These are phyloP conservation scores for Strigomonas oncopelti DNA, from an alignment of 208 protist genomes.

Conservation along the genomic window DNA sequence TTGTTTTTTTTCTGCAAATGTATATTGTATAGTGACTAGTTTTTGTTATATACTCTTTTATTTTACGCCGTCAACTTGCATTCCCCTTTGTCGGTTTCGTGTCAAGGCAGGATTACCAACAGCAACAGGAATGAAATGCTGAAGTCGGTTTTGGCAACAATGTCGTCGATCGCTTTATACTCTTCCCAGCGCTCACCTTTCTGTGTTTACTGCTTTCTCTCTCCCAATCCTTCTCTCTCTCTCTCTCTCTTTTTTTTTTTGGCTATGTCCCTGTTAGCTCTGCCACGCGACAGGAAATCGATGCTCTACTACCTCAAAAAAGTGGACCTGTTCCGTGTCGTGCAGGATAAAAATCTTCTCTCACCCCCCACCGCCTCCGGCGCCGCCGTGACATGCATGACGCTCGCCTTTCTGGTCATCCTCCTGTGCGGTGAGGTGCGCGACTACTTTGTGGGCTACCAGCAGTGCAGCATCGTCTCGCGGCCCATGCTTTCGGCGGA, in stretches of 20 bases:
- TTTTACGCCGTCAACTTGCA: neutral
- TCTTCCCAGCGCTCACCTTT: neutral
- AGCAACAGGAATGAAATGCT: too few relatives aligned
- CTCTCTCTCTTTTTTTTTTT: neutral
- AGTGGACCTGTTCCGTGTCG: slow-evolving; percentile 36
- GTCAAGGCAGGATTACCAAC: neutral
- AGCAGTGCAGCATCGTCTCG: slow-evolving; percentile 27
- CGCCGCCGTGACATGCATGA: slow-evolving; percentile 19
- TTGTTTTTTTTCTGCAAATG: neutral
- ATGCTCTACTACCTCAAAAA: slow-evolving; percentile 14
- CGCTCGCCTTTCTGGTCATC: slow-evolving; percentile 14
- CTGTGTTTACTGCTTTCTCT: neutral
- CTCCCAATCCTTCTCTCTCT: neutral
- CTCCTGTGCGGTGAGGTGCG: slow-evolving; percentile 20
- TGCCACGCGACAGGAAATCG: neutral
- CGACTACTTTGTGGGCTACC: slow-evolving; percentile 28
- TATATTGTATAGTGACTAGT: neutral
- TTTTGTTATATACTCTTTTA: slow-evolving; percentile 1
- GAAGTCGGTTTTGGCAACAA: neutral
- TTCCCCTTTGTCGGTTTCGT: neutral
- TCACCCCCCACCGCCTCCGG: slow-evolving; percentile 24
- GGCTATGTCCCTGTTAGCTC: neutral
- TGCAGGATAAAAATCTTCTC: slow-evolving; percentile 37
- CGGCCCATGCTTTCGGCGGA: slow-evolving; percentile 3
- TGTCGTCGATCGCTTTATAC: neutral